A percentile compares a stretch with the other conserved stretches of the same genome.
These are phyloP conservation scores for Tricholoma matsutake DNA, from an alignment of 768 basidiomycete genomes.

Conservation along the genomic window DNA sequence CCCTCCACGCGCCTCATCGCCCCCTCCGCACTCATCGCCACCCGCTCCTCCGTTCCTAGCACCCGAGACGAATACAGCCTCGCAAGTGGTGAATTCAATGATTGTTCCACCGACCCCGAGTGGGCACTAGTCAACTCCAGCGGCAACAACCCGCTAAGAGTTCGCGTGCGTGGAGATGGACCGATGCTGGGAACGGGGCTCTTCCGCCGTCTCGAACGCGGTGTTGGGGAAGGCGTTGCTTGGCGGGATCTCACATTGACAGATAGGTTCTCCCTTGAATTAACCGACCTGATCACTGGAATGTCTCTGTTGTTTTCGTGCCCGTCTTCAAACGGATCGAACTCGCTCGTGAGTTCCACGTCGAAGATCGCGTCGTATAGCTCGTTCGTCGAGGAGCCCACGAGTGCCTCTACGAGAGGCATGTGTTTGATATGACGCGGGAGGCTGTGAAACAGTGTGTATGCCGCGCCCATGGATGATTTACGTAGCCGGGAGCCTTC, in stretches of 20 bases:
- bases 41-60: slow-evolving; percentile 13
- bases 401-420: slow-evolving; percentile 70
- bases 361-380: slow-evolving; percentile 81
- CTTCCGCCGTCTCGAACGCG: slow-evolving; percentile 16
- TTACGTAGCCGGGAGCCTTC: slow-evolving; percentile 49
- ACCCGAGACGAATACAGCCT: slow-evolving; percentile 38
- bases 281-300: slow-evolving; percentile 35
- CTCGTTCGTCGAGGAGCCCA: slow-evolving; percentile 66
- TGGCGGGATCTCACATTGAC: neutral
- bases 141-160: slow-evolving; percentile 14
- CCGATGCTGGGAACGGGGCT: slow-evolving; percentile 22
- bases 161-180: slow-evolving; percentile 22
- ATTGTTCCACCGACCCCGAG: slow-evolving; percentile 18
- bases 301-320: slow-evolving; percentile 51
- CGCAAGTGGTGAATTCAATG: slow-evolving; percentile 37
- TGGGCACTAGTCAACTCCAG: slow-evolving; percentile 2
- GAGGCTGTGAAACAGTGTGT: slow-evolving; percentile 58
- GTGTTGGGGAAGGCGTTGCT: slow-evolving; percentile 16
- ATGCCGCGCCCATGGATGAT: slow-evolving; percentile 48
- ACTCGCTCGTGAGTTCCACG: slow-evolving; percentile 49
- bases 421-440: slow-evolving; percentile 71
- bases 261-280: slow-evolving; percentile 31
- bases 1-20: slow-evolving; percentile 55
- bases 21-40: slow-evolving; percentile 36
- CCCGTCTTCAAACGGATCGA: slow-evolving; percentile 48